These are phyloP conservation scores for Blastobotrys malaysiensis DNA, from an alignment of 1,139 yeast species.

Conservation along the genomic window DNA sequence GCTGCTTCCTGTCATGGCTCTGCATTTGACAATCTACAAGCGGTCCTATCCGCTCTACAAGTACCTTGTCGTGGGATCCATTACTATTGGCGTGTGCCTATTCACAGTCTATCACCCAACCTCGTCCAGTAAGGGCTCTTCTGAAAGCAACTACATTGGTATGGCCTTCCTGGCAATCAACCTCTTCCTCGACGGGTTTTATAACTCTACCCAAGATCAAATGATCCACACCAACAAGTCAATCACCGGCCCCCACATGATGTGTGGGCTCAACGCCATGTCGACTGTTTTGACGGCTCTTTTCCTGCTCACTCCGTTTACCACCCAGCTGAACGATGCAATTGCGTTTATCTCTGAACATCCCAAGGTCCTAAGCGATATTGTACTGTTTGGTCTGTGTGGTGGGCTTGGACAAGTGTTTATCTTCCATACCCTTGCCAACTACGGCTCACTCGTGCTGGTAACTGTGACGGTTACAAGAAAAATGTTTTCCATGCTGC, in stretches of 20 bases:
- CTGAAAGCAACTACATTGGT: conserved; percentile 43
- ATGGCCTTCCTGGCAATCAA: conserved; percentile 53
- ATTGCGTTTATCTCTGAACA: conserved; percentile 43
- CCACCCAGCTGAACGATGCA: conserved; percentile 49
- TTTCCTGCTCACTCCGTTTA: conserved; percentile 37
- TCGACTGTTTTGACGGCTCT: conserved; percentile 40
- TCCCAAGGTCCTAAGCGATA: conserved; percentile 51
- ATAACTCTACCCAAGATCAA: conserved; percentile 90
- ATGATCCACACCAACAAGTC: conserved; percentile 48
- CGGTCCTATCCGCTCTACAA: conserved; percentile 71
- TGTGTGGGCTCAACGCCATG: conserved; percentile 73
- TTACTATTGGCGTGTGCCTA: conserved; percentile 74
- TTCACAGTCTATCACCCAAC: conserved; percentile 54
- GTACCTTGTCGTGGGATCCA: conserved; percentile 66
- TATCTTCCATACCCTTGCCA: conserved; percentile 76
- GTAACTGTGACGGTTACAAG: conserved; percentile 95
- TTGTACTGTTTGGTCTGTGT: conserved; percentile 62
- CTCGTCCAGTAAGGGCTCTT: conserved; percentile 10
- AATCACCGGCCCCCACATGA: conserved; percentile 75
- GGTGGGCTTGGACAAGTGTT: conserved; percentile 94
- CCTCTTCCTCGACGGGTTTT: conserved; percentile 80
- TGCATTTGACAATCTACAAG: conserved; percentile 69
- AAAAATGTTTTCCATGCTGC: conserved; percentile 89
- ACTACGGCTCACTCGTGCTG: conserved; percentile 75
- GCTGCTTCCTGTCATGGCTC: conserved; percentile 83